These are phyloP conservation scores for Tolypocladium guangdongense DNA, from an alignment of 2,329 filamentous ascomycete genomes.

Conservation along the genomic window DNA sequence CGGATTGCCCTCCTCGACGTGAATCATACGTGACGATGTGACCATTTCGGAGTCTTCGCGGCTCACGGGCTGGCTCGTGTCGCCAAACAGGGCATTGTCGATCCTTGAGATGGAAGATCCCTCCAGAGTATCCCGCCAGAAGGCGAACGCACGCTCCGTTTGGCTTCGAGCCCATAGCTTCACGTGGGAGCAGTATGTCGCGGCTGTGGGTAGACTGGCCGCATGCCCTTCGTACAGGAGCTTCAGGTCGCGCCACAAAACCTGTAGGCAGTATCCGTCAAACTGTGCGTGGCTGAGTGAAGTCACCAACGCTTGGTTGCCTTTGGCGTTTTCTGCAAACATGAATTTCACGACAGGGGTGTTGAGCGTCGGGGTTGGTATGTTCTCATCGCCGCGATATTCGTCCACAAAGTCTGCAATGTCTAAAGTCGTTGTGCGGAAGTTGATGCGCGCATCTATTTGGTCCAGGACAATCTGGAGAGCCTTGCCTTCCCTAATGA, in stretches of 20 bases:
- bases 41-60: not conserved
- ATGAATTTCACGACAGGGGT: not conserved
- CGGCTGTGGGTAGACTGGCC: not conserved
- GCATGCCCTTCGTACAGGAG: constrained; percentile 23
- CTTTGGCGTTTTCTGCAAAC: not conserved
- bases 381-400: not conserved
- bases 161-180: not conserved
- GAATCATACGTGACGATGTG: constrained; percentile 1
- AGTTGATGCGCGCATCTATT: constrained; percentile 1
- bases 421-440: not conserved
- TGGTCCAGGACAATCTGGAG: constrained; percentile 5
- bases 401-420: constrained; percentile 5
- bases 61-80: not conserved
- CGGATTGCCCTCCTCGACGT: constrained; percentile 6
- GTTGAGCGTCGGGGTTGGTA: constrained; percentile 1
- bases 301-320: constrained; percentile 7
- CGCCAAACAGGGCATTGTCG: not conserved
- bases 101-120: constrained; percentile 1
- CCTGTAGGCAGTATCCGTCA: constrained; percentile 31
- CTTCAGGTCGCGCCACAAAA: constrained; percentile 24
- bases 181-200: constrained; percentile 1
- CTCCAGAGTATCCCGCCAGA: constrained; percentile 1
- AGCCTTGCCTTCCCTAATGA: constrained; percentile 14
- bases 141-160: constrained; percentile 1
- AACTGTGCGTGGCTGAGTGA: constrained; percentile 35